Conservation (phyloP, 176 grass and related monocot genomes). For the Carex scoparia region DNA sequence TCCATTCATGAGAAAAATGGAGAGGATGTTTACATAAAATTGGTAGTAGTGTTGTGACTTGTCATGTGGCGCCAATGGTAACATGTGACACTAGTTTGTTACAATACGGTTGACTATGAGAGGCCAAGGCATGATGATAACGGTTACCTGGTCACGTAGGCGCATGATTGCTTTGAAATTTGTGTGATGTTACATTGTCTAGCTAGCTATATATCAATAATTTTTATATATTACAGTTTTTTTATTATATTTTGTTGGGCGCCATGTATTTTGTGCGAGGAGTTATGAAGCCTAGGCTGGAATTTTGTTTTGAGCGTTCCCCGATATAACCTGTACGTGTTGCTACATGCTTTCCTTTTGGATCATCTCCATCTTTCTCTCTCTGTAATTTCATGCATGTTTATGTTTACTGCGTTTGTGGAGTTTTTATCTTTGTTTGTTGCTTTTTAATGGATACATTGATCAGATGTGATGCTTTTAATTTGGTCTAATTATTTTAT, state of each 20-base stretch:
- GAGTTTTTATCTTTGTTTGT: neutral
- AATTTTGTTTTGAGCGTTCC: constrained; percentile 42
- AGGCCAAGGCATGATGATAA: constrained; percentile 33
- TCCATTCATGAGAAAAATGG: neutral
- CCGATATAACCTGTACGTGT: constrained; percentile 27
- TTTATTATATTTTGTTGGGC: constrained; percentile 24
- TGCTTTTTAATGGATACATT: neutral
- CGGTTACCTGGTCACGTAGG: constrained; percentile 30
- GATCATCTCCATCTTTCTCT: neutral
- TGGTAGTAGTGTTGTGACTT: constrained; percentile 17
- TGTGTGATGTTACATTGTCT: constrained; percentile 27
- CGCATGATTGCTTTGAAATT: constrained; percentile 30
- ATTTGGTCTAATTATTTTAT: neutral
- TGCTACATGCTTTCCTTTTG: constrained; percentile 19
- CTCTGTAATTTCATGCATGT: neutral
- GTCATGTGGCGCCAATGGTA: constrained; percentile 21
- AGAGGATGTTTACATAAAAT: constrained; percentile 5
- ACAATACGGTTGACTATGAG: constrained; percentile 41
- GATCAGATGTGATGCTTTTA: neutral
- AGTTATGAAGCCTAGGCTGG: constrained; percentile 54
- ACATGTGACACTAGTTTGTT: constrained; percentile 46
- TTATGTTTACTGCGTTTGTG: constrained; percentile 4
- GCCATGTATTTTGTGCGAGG: constrained; percentile 70
- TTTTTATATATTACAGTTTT: neutral
- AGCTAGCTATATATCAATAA: neutral